phyloP scores from a whole-genome alignment of 352 stramenopile species.

The Globisporangium camurandrum region DNA sequence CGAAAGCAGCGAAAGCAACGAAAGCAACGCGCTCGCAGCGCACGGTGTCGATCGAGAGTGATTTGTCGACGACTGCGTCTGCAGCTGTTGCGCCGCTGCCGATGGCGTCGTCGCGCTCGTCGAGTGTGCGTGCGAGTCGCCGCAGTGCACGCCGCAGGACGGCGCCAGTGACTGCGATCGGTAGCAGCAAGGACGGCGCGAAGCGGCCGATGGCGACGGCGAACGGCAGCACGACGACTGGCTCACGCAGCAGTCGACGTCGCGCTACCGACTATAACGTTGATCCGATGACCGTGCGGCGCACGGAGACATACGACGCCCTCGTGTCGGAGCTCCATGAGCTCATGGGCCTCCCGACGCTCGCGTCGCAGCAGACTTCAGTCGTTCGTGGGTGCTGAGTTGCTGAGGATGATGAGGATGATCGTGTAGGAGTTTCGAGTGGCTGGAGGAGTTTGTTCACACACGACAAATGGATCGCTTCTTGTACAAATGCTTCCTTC shows the following conservation, averaged over 20 bases:
- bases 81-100: neutral
- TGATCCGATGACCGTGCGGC: slow-evolving; percentile 29
- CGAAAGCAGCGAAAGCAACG: no score
- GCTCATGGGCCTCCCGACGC: slow-evolving; percentile 54
- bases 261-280: no score
- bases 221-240: neutral
- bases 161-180: neutral
- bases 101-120: neutral
- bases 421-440: neutral
- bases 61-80: neutral
- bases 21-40: neutral
- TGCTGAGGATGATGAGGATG: neutral
- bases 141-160: neutral
- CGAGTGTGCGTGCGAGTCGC: neutral
- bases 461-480: no score
- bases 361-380: slow-evolving; percentile 2
- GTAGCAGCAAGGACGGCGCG: slow-evolving; percentile 1
- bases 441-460: no score
- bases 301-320: slow-evolving; percentile 31
- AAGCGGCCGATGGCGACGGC: neutral
- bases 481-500: no score
- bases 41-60: slow-evolving; percentile 3
- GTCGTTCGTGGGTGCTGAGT: neutral
- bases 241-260: no score
- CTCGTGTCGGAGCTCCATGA: slow-evolving; percentile 65